Conservation (phyloP, 148 eudicot genomes). For the Heliamphora exappendiculata region DNA sequence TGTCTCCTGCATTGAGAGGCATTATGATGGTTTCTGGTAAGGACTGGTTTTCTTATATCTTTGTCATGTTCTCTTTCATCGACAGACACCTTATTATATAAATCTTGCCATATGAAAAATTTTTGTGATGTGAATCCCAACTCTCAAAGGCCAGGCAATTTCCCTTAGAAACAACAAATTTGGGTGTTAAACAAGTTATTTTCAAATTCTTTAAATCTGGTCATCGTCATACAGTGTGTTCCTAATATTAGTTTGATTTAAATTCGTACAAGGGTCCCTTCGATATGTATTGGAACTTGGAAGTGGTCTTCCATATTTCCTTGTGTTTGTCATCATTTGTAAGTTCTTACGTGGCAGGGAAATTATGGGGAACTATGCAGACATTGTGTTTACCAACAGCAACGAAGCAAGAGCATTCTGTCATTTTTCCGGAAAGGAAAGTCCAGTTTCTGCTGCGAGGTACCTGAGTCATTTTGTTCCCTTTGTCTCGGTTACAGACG, state of each 20-base stretch:
- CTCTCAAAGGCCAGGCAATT: neutral
- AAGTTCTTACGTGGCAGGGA: conserved; percentile 59
- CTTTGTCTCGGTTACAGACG: conserved; percentile 87
- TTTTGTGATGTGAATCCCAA: neutral
- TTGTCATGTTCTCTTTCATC: neutral
- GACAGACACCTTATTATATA: neutral
- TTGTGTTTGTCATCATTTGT: neutral
- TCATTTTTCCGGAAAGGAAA: conserved; percentile 66
- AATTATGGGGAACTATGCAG: conserved; percentile 77
- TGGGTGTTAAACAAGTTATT: neutral
- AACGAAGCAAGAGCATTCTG: conserved; percentile 93
- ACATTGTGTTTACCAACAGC: conserved; percentile 75
- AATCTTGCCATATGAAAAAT: neutral
- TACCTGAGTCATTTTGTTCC: conserved; percentile 95
- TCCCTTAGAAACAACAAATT: neutral
- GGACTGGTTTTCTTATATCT: neutral
- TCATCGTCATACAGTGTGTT: neutral
- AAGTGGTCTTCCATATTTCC: neutral
- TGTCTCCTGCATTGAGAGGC: conserved; percentile 90
- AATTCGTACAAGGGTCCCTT: neutral
- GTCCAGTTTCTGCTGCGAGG: conserved; percentile 61
- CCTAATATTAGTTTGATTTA: neutral
- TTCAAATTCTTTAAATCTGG: neutral
- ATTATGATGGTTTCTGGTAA: conserved; percentile 92
- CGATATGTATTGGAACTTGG: neutral